Percentiles rank a stretch among this genome's conserved stretches.
These are phyloP conservation scores for Vitis hybrid DNA, from an alignment of 177 flowering plant genomes.

Conservation along the genomic window DNA sequence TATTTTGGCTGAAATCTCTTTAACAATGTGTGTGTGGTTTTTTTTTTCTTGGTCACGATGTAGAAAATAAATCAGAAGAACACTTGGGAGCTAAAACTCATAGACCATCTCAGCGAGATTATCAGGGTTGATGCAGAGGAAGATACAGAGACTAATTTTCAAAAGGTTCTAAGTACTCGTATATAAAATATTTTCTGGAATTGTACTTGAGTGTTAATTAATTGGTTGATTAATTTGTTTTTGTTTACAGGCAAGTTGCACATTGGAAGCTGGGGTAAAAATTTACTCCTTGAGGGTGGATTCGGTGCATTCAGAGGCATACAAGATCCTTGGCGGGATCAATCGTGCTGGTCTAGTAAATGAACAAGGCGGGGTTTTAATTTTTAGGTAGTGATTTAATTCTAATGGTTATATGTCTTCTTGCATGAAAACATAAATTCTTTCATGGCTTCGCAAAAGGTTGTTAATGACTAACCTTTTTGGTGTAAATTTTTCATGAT, in stretches of 20 bases:
- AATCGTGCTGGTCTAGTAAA: constrained; percentile 80
- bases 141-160: constrained; percentile 68
- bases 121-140: constrained; percentile 58
- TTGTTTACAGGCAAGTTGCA: constrained; percentile 80
- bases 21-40: background rate
- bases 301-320: constrained; percentile 92
- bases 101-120: constrained; percentile 84
- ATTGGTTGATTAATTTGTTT: too few relatives aligned
- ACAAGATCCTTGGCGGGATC: constrained; percentile 96
- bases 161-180: constrained; percentile 50
- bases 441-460: too few relatives aligned
- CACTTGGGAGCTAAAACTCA: constrained; percentile 88
- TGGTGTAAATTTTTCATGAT: too few relatives aligned
- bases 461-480: too few relatives aligned
- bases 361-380: constrained; percentile 50
- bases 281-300: constrained; percentile 93
- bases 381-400: background rate
- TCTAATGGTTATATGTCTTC: background rate
- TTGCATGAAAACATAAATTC: too few relatives aligned
- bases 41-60: constrained; percentile 9
- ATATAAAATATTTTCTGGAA: too few relatives aligned
- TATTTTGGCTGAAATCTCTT: background rate
- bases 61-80: constrained; percentile 98
- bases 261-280: constrained; percentile 95
- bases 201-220: too few relatives aligned